Base-by-base conservation (phyloP, 768 basidiomycete genomes). In the Auricularia heimuer region DNA sequence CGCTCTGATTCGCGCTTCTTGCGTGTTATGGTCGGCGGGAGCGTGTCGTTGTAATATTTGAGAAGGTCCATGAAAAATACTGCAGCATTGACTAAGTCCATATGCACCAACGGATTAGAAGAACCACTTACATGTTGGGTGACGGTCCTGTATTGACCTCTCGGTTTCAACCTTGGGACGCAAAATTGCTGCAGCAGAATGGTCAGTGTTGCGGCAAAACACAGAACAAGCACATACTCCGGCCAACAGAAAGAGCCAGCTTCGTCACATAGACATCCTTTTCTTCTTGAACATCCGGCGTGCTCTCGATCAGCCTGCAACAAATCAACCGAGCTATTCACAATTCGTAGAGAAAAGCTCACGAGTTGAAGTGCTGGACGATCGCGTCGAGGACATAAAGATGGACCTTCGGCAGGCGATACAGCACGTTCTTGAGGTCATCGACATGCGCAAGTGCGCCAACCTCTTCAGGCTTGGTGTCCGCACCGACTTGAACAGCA, bases 1-100 rank as follows among this genome's bases (percentile, higher is more conserved):
- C 94, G 86, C 68, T 92, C 93, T 0, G 91, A 88, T 70, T 95
- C 93, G 29, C 87, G 86, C 70, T 89, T 91, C 79, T 95, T 96
- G 71, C 84, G 87, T 60, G 84, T 81, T 64, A 98, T 86, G 1
- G 92, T 86, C 0, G 89, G 85, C 0, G 94, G 93, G 51, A 98
- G 77, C 51, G 96, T 80, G 2, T 78, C 81, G 14, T 80, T 78
- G 70, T 94, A 91, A 68, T 89, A 81, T 66, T 84, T 87, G 68
- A 98, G 68, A 1, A 98, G 81, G 71, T 96, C 94, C 39, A 93
- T 84, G 75, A 97, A 88, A 67, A 98, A 77, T 54, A 90, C 90
- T 92, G 62, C 7, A 45, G 2, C 29, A 29, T 1, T 1, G 2
- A 1, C 29, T 29, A 29, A 29, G 29, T 29, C 1, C 29, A 29